These are phyloP conservation scores for Bombardia bombarda DNA, from an alignment of 495 filamentous ascomycete genomes.

Conservation along the genomic window DNA sequence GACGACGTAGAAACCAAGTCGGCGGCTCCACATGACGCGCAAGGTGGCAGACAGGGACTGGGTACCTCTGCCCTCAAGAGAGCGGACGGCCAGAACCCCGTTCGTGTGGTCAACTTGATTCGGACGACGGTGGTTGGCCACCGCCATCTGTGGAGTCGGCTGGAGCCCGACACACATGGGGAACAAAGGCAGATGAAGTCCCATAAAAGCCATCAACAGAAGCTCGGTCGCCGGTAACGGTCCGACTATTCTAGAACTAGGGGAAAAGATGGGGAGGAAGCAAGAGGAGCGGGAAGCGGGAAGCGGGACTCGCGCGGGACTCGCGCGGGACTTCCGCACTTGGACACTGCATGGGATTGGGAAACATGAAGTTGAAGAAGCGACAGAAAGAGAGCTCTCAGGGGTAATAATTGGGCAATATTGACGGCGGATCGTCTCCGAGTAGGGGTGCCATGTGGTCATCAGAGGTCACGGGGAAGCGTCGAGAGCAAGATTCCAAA, in stretches of 20 bases:
- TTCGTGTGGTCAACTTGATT: conserved; percentile 1
- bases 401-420: too few relatives aligned
- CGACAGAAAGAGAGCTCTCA: too few relatives aligned
- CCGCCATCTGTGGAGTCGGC: not conserved
- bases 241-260: conserved; percentile 10
- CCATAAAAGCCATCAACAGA: not conserved
- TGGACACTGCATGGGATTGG: too few relatives aligned
- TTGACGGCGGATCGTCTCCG: too few relatives aligned
- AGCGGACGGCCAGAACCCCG: not conserved
- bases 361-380: too few relatives aligned
- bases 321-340: too few relatives aligned
- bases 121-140: not conserved
- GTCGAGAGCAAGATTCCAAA: too few relatives aligned
- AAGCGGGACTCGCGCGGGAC: not conserved
- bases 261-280: not conserved
- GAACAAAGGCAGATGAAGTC: not conserved
- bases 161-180: not conserved
- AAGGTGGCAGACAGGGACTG: too few relatives aligned
- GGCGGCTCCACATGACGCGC: not conserved
- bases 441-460: too few relatives aligned
- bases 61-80: not conserved
- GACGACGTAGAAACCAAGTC: not conserved
- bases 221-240: conserved; percentile 21
- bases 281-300: not conserved
- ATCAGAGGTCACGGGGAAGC: too few relatives aligned